A percentile compares a stretch with the other conserved stretches of the same genome.
Evolutionary conservation across 2,329 filamentous ascomycete genomes (phyloP).

Genomic region (Aspergillus puulaauensis): DNA sequence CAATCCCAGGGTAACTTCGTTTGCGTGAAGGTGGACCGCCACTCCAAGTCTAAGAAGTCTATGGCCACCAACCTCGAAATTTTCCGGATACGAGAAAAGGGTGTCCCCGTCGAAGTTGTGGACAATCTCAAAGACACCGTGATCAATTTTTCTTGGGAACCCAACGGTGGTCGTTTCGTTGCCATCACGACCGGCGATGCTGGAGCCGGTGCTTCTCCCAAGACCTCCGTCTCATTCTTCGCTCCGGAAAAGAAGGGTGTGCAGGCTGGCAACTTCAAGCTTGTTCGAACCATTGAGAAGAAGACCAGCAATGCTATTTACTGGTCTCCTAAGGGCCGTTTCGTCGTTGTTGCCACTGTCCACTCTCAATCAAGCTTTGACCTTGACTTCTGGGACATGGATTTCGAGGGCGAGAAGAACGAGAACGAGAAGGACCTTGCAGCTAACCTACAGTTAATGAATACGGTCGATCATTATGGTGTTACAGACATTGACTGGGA

Average conservation of each 20-base stretch:
- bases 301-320: conserved; percentile 99
- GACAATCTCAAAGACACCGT: conserved; percentile 98
- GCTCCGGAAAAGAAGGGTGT: conserved; percentile 93
- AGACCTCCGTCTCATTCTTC: conserved; percentile 95
- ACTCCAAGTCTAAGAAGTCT: conserved; percentile 99
- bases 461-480: conserved; percentile 91
- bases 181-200: conserved; percentile 93
- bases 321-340: conserved; percentile 94
- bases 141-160: conserved; percentile 99
- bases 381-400: conserved; percentile 95
- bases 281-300: conserved; percentile 92
- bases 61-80: conserved; percentile 96
- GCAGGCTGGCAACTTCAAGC: conserved; percentile 88
- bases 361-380: conserved; percentile 91
- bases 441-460: conserved; percentile 93
- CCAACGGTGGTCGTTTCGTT: conserved; percentile 95
- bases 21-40: conserved; percentile 97
- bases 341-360: conserved; percentile 91
- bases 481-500: conserved; percentile 99
- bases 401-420: conserved; percentile 95
- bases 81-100: conserved; percentile 96
- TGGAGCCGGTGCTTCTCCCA: conserved; percentile 79
- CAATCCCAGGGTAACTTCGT: conserved; percentile 92
- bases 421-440: conserved; percentile 91
- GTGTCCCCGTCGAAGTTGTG: conserved; percentile 95